Conservation (phyloP, 805 yeast species). For the Nakazawaea anatomiae region DNA sequence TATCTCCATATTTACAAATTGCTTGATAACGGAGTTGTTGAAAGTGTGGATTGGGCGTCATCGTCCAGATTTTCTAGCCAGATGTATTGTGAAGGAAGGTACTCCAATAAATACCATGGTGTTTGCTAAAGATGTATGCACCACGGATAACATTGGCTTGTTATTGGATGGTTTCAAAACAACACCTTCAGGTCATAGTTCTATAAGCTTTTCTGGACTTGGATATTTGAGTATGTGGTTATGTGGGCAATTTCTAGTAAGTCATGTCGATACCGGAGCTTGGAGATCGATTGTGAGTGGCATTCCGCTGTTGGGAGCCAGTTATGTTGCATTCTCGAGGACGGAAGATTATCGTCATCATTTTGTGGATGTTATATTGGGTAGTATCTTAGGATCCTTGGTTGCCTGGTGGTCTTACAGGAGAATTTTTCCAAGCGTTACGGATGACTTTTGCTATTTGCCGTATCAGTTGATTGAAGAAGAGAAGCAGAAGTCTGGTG, state of each 20-base stretch:
- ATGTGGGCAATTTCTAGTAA: constrained; percentile 51
- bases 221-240: constrained; percentile 62
- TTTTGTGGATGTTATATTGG: constrained; percentile 75
- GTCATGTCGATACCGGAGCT: constrained; percentile 40
- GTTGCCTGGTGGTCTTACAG: constrained; percentile 56
- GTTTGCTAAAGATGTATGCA: constrained; percentile 60
- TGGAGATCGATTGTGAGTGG: constrained; percentile 55
- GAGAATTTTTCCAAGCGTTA: constrained; percentile 42
- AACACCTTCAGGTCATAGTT: constrained; percentile 79
- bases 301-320: constrained; percentile 63
- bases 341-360: constrained; percentile 94
- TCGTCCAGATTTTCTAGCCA: constrained; percentile 85
- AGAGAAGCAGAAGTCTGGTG: constrained; percentile 2
- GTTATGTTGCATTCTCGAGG: constrained; percentile 74
- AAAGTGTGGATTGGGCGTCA: constrained; percentile 87
- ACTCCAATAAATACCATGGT: constrained; percentile 53
- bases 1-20: constrained; percentile 53
- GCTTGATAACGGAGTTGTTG: constrained; percentile 62
- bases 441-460: constrained; percentile 28
- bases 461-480: constrained; percentile 26
- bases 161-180: constrained; percentile 73
- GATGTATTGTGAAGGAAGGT: constrained; percentile 66
- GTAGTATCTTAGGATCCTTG: constrained; percentile 58
- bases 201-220: constrained; percentile 62
- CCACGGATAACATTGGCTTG: constrained; percentile 36